phyloP scores from a whole-genome alignment of 1,139 yeast genomes.

The Taphrina confusa region DNA sequence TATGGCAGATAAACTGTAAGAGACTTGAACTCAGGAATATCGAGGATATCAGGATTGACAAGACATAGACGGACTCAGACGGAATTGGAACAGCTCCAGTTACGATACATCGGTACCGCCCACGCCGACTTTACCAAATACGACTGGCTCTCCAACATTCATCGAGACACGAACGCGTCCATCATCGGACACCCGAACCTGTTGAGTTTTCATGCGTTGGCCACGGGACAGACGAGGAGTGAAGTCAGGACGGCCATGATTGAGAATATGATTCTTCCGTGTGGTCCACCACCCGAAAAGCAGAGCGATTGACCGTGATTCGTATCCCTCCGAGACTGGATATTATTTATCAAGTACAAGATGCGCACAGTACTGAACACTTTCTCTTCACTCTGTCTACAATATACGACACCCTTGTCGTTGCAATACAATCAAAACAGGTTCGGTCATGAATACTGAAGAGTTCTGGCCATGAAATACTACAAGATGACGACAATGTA shows the following conservation, averaged over 20 bases:
- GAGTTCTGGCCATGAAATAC: no score
- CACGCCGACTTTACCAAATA: slow-evolving; percentile 64
- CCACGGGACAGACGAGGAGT: slow-evolving; percentile 57
- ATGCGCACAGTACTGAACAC: no score
- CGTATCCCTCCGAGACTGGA: no score
- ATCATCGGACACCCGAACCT: slow-evolving; percentile 69
- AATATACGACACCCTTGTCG: no score
- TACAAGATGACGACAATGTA: no score
- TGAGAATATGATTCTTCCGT: slow-evolving; percentile 61
- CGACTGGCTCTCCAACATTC: slow-evolving; percentile 63
- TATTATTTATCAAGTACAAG: no score
- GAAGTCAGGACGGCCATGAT: slow-evolving; percentile 56
- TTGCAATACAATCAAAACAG: no score
- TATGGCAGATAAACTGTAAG: slow-evolving; percentile 6
- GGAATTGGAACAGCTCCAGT: slow-evolving; percentile 61
- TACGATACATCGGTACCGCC: slow-evolving; percentile 71
- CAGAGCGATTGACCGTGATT: slow-evolving; percentile 14
- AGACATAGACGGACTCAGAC: slow-evolving; percentile 56
- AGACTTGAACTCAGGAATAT: no score
- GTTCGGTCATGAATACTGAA: no score
- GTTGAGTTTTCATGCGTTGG: slow-evolving; percentile 67
- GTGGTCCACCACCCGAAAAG: slow-evolving; percentile 44
- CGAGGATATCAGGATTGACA: no score
- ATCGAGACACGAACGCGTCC: slow-evolving; percentile 72
- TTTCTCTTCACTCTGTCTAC: no score